Base-by-base conservation (phyloP, 257 asterid genomes). In the Capsicum chinense region DNA sequence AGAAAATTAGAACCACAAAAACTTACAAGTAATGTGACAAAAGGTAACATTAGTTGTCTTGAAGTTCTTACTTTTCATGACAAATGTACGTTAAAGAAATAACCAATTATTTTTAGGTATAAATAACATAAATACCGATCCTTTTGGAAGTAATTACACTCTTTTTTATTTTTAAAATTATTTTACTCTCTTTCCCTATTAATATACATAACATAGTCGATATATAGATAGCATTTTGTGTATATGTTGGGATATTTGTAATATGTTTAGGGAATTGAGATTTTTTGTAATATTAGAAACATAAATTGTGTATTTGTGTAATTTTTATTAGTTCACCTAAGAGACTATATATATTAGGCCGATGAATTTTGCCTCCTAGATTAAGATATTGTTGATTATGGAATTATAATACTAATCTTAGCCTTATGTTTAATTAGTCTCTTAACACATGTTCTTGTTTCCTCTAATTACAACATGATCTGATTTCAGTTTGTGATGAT, bases 41-140 rank as follows among this genome's bases (percentile, higher is more conserved):
- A n/a, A n/a, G 2, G 14, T 70, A 69, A 69, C 35, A 42, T 69
- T 3, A 17, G 56, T 69, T 69, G 9, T 70, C 57, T 44, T 70
- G 57, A 14, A 70, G n/a, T 70, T 70, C 57, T 70, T n/a, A 17
- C 7, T 2, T 48, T 73, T 0, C n/a, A 14, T 73, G 80, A 73
- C 80, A 73, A 73, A 19, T 73, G 80, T 73, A 73, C 80, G 80
- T 19, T 11, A 21, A 47, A 11, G n/a, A 73, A 48, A 73, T 73
- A 73, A 19, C 42, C 16, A 73, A 3, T 4, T 19, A 48, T 73
- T 48, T 73, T 26, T 26, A 26, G 33, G 33, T 26, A 26, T 1
- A 26, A 26, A 26, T 26, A 26, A 26, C 33, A 26, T 26, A 26
- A 26, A 26, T 26, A 26, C 33, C 33, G 33, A 26, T 26, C 33